Percentiles rank a stretch among this genome's conserved stretches.
These are phyloP conservation scores for Globisporangium cystogenes DNA, from an alignment of 352 stramenopile genomes.

Conservation along the genomic window DNA sequence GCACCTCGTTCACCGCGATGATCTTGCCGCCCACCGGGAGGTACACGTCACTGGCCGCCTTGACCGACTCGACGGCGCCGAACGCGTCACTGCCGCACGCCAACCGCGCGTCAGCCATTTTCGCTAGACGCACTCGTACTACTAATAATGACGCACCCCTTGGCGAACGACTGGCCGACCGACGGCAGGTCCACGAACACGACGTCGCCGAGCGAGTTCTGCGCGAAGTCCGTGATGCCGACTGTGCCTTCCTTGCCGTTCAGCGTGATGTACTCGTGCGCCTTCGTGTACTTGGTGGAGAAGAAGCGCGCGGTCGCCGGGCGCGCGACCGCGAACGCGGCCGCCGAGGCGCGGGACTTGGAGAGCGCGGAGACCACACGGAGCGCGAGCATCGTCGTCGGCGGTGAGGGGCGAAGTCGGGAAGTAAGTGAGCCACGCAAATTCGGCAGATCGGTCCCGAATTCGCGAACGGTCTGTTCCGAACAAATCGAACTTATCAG, in stretches of 20 bases:
- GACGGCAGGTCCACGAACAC: conserved; percentile 97
- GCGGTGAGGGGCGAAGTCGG: neutral
- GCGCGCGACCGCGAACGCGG: conserved; percentile 40
- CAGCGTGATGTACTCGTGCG: conserved; percentile 84
- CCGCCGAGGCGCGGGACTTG: conserved; percentile 30
- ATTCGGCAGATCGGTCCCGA: conserved; percentile 2
- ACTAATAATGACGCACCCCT: conserved; percentile 55
- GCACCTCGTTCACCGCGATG: conserved; percentile 91
- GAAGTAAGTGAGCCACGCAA: neutral
- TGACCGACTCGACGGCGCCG: conserved; percentile 98
- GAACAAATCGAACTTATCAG: too few relatives aligned
- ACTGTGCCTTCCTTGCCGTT: conserved; percentile 84
- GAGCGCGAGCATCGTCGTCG: conserved; percentile 40
- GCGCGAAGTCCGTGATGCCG: conserved; percentile 98
- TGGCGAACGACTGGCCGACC: conserved; percentile 92
- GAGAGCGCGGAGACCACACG: conserved; percentile 47
- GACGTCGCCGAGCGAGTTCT: conserved; percentile 95
- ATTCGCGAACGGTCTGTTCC: conserved; percentile 13
- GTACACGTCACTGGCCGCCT: conserved; percentile 98
- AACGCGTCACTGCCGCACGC: conserved; percentile 79
- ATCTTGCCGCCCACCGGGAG: conserved; percentile 91
- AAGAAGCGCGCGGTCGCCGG: conserved; percentile 25
- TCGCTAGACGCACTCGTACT: too few relatives aligned
- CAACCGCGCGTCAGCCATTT: too few relatives aligned
- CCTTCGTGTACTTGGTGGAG: conserved; percentile 84